Evolutionary conservation across 352 stramenopile genomes (phyloP), one percentile per base, ranked within the genome.

Genomic region (Pythium sp.): DNA sequence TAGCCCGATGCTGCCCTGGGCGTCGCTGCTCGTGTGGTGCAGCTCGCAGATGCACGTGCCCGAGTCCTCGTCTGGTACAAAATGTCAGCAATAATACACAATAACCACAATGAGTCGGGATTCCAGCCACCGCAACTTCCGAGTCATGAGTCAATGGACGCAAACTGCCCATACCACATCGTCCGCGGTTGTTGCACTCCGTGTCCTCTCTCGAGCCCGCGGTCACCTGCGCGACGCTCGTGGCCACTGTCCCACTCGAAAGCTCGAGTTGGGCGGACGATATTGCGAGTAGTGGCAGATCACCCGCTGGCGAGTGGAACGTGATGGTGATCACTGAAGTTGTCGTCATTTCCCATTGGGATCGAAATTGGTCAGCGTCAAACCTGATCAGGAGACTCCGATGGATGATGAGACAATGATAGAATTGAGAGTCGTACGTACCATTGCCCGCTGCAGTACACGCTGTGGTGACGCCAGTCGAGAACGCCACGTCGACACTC

Each of bases 151-250:
- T 41, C 34, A 41, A 41, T 11, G 34, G 34, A 41, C 14, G 34
- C 34, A 41, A 53, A 53, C 20, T 12, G 46, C 6, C 15, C 78
- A 11, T 65, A 93, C 84, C 79, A 26, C 85, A 93, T 56, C 81
- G 78, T 0, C 85, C 85, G n/a, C 83, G 83, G 47, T 89, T 90
- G 65, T 92, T 89, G 80, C 89, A 96, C 47, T 90, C 73, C 12
- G 51, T 70, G 58, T 93, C 79, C 61, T 92, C 89, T 62, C 84
- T 94, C 5, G 80, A 93, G 9, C 80, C 84, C 30, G 65, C 59
- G 0, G 59, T 75, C 7, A 64, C 72, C 28, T 83, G 58, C 36
- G 58, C 41, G n/a, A 82, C 68, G 18, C 63, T 69, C 0, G 77
- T 72, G 4, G 53, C 22, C 2, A 91, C 83, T 20, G 68, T 60